These are phyloP conservation scores for Chalaropsis thielavioides DNA, from an alignment of 2,329 filamentous ascomycete species.

Conservation along the genomic window DNA sequence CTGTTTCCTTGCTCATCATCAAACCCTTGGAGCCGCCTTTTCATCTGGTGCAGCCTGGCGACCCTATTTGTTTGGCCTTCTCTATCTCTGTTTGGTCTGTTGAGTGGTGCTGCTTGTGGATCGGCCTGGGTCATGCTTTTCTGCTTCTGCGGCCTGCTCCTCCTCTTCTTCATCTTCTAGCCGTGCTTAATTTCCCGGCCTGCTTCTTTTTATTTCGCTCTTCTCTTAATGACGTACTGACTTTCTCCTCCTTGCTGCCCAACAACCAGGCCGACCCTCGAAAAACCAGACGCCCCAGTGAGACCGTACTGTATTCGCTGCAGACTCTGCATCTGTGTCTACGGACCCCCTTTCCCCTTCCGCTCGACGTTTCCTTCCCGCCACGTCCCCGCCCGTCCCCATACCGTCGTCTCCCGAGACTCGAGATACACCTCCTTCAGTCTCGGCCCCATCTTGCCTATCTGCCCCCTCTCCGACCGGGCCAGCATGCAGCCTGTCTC, in stretches of 20 bases:
- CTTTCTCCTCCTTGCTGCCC: no score
- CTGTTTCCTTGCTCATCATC: not conserved
- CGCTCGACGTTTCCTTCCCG: not conserved
- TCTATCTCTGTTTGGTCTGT: not conserved
- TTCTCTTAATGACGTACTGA: not conserved
- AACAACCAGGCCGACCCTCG: no score
- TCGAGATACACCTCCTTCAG: not conserved
- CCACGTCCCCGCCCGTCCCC: not conserved
- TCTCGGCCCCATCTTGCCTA: not conserved
- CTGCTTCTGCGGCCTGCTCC: no score
- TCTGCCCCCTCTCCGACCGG: not conserved
- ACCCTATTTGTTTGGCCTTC: not conserved
- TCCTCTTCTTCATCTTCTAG: no score
- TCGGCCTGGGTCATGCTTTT: not conserved
- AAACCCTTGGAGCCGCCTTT: not conserved
- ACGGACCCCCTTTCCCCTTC: not conserved
- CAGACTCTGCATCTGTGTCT: not conserved
- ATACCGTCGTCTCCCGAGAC: not conserved
- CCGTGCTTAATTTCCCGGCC: not conserved
- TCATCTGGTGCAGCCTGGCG: not conserved
- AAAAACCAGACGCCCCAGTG: no score
- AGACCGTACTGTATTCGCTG: no score
- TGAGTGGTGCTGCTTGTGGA: not conserved
- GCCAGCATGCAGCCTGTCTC: conserved; percentile 27
- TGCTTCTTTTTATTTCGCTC: not conserved